These are phyloP conservation scores for Scheffersomyces lignicola DNA, from an alignment of 1,139 yeast genomes.

Conservation along the genomic window DNA sequence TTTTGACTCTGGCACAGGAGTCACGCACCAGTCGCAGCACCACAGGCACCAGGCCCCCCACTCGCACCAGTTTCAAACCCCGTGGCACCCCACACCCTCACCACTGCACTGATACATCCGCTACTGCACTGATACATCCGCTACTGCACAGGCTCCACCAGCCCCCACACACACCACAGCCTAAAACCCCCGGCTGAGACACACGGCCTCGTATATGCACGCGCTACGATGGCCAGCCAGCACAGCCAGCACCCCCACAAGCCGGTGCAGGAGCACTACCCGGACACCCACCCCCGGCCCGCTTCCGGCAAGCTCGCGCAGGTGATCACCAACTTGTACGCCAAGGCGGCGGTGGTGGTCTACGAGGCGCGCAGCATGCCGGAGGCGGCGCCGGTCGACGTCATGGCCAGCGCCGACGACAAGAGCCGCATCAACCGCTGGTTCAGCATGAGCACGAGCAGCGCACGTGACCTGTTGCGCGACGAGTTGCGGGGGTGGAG, in stretches of 20 bases:
- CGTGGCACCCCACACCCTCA: too few relatives aligned
- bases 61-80: too few relatives aligned
- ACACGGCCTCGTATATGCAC: not conserved
- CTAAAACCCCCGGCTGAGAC: not conserved
- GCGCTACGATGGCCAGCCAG: not conserved
- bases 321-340: slow-evolving; percentile 66
- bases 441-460: slow-evolving; percentile 65
- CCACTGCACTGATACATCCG: too few relatives aligned
- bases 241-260: not conserved
- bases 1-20: too few relatives aligned
- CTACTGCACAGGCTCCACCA: too few relatives aligned
- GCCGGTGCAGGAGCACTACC: slow-evolving; percentile 4
- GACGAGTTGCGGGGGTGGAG: slow-evolving; percentile 69
- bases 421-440: slow-evolving; percentile 47
- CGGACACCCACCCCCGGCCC: slow-evolving; percentile 22
- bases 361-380: slow-evolving; percentile 18
- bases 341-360: slow-evolving; percentile 65
- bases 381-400: slow-evolving; percentile 10
- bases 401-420: slow-evolving; percentile 10
- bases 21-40: too few relatives aligned
- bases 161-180: too few relatives aligned
- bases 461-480: slow-evolving; percentile 42
- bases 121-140: too few relatives aligned
- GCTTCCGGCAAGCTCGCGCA: slow-evolving; percentile 39
- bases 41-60: too few relatives aligned